A percentile compares a stretch with the other conserved stretches of the same genome.
Conservation (phyloP, 116 monocot genomes). For the Phalaenopsis hybrid region DNA sequence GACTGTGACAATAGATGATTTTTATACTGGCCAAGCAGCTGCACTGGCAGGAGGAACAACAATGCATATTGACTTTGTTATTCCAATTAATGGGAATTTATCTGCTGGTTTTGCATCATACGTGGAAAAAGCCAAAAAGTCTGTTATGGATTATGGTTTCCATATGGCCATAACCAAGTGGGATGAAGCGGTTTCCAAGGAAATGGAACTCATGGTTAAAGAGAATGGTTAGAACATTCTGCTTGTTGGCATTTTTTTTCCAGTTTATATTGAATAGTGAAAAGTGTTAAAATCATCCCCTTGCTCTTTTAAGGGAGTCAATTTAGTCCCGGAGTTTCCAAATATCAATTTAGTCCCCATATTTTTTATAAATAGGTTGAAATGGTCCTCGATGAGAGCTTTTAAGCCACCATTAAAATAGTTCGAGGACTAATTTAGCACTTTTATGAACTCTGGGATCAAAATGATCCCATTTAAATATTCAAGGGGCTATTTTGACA, state of each 20-base stretch:
- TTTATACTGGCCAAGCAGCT: slow-evolving; percentile 85
- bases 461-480: too few relatives aligned
- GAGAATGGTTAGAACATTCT: slow-evolving; percentile 55
- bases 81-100: slow-evolving; percentile 78
- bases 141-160: slow-evolving; percentile 97
- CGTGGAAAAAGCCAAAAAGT: slow-evolving; percentile 63
- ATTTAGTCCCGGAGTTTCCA: too few relatives aligned
- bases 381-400: too few relatives aligned
- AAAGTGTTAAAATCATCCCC: too few relatives aligned
- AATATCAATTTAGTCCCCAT: too few relatives aligned
- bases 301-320: too few relatives aligned
- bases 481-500: too few relatives aligned
- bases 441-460: too few relatives aligned
- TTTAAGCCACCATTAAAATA: too few relatives aligned
- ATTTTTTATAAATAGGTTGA: too few relatives aligned
- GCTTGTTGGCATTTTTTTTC: not conserved
- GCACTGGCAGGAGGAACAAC: slow-evolving; percentile 96
- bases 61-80: slow-evolving; percentile 98
- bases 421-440: too few relatives aligned
- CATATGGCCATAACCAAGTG: slow-evolving; percentile 97
- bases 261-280: not conserved
- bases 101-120: slow-evolving; percentile 79
- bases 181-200: slow-evolving; percentile 84
- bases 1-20: slow-evolving; percentile 77
- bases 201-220: slow-evolving; percentile 94